These are phyloP conservation scores for Scolecobasidium constrictum DNA, from an alignment of 2,329 filamentous ascomycete species.

Conservation along the genomic window DNA sequence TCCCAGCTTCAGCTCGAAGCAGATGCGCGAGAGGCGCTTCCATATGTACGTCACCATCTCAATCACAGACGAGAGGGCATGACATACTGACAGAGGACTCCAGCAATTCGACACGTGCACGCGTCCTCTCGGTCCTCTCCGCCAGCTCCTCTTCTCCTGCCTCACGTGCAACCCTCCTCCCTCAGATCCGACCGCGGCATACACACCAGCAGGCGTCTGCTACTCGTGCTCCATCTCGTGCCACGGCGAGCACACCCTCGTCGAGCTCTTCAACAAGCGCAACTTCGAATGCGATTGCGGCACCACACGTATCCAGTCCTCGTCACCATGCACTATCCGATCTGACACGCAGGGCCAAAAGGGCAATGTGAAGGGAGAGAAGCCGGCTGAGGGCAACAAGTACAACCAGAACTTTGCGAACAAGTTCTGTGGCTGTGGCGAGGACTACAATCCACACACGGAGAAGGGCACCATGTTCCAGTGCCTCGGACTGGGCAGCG, in stretches of 20 bases:
- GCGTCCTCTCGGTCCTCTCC: constrained; percentile 73
- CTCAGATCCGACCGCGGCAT: constrained; percentile 47
- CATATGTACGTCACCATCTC: constrained; percentile 56
- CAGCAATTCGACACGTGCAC: constrained; percentile 93
- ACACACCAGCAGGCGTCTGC: constrained; percentile 73
- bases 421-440: constrained; percentile 78
- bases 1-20: constrained; percentile 84
- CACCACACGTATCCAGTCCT: constrained; percentile 63
- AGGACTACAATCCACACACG: constrained; percentile 76
- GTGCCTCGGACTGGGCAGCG: constrained; percentile 73
- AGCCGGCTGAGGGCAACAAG: constrained; percentile 60
- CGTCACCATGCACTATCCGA: constrained; percentile 65
- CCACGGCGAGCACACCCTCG: constrained; percentile 87
- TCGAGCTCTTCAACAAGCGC: constrained; percentile 92
- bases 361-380: constrained; percentile 66
- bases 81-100: constrained; percentile 2
- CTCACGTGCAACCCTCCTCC: constrained; percentile 85
- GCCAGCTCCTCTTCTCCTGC: constrained; percentile 85
- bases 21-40: constrained; percentile 87
- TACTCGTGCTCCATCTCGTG: constrained; percentile 96
- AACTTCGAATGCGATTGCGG: constrained; percentile 96
- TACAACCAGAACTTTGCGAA: constrained; percentile 97
- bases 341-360: constrained; percentile 60
- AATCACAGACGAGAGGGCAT: neutral
- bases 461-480: constrained; percentile 99